A percentile compares a stretch with the other conserved stretches of the same genome.
Conservation (phyloP, 208 protist genomes). For the Strigomonas culicis region DNA sequence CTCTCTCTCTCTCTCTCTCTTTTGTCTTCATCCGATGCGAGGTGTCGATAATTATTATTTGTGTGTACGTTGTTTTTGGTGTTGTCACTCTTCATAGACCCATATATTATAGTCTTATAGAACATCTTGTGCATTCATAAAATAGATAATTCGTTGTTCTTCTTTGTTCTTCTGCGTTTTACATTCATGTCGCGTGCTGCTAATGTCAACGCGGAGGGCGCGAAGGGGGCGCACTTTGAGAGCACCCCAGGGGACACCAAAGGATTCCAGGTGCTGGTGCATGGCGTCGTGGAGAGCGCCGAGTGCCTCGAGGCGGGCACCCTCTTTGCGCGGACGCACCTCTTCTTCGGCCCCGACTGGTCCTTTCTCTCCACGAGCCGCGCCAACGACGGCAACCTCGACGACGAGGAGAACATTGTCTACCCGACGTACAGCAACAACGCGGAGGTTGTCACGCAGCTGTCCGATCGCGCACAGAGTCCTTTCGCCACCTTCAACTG, state of each 20-base stretch:
- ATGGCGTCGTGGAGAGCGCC: slow-evolving; percentile 74
- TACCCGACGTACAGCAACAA: slow-evolving; percentile 60
- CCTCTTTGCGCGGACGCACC: slow-evolving; percentile 81
- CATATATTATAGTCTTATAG: neutral
- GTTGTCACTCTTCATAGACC: neutral
- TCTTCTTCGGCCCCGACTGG: slow-evolving; percentile 80
- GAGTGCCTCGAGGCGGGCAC: slow-evolving; percentile 58
- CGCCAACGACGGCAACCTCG: slow-evolving; percentile 10
- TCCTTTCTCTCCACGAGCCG: slow-evolving; percentile 31
- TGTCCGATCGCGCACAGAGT: slow-evolving; percentile 48
- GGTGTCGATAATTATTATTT: too few species aligned
- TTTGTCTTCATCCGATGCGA: too few species aligned
- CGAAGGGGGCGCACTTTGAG: too few species aligned
- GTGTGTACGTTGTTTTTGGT: neutral
- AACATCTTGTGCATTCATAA: neutral
- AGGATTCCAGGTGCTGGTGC: slow-evolving; percentile 73
- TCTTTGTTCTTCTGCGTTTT: neutral
- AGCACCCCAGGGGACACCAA: too few species aligned
- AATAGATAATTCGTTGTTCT: neutral
- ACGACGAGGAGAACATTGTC: slow-evolving; percentile 24
- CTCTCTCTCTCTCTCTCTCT: slow-evolving; percentile 7
- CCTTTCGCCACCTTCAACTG: slow-evolving; percentile 71
- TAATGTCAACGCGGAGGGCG: neutral
- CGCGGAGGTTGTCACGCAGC: slow-evolving; percentile 80
- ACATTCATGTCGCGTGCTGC: neutral